Percentiles rank a stretch among this genome's conserved stretches.
These are phyloP conservation scores for Cryptococcus amylolentus DNA, from an alignment of 1,284 basidiomycete species.

Conservation along the genomic window DNA sequence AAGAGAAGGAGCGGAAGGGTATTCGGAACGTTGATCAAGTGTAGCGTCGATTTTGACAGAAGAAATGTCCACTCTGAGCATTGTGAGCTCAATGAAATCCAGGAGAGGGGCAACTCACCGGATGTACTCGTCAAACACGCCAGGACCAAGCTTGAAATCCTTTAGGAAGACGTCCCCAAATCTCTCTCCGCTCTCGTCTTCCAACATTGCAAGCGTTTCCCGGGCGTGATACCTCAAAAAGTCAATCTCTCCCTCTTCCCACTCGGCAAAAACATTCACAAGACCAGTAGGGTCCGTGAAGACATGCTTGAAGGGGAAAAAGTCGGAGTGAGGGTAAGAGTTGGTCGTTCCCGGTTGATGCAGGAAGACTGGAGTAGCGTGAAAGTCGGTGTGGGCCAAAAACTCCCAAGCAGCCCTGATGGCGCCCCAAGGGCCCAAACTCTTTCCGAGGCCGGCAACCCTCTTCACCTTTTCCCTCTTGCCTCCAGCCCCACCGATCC, in stretches of 20 bases:
- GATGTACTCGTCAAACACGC: constrained; percentile 73
- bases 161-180: constrained; percentile 49
- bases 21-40: constrained; percentile 50
- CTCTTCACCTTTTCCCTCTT: constrained; percentile 28
- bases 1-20: constrained; percentile 60
- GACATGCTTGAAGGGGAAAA: constrained; percentile 48
- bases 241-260: constrained; percentile 58
- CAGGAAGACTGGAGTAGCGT: constrained; percentile 62
- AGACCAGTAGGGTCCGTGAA: constrained; percentile 78
- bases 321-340: constrained; percentile 45
- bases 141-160: constrained; percentile 50
- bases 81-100: constrained; percentile 1
- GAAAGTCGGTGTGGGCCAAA: constrained; percentile 68
- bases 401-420: constrained; percentile 47
- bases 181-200: constrained; percentile 53
- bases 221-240: constrained; percentile 64
- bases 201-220: constrained; percentile 57
- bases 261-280: constrained; percentile 74
- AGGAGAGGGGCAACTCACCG: constrained; percentile 60
- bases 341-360: constrained; percentile 36
- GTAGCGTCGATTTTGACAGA: constrained; percentile 38
- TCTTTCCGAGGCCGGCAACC: constrained; percentile 53
- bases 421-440: constrained; percentile 50
- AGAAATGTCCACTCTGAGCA: constrained; percentile 61
- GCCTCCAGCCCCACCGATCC: constrained; percentile 45